Evolutionary conservation across 164 flowering plant genomes (phyloP), one percentile per base, ranked within the genome.

Genomic region (Buxus sempervirens): DNA sequence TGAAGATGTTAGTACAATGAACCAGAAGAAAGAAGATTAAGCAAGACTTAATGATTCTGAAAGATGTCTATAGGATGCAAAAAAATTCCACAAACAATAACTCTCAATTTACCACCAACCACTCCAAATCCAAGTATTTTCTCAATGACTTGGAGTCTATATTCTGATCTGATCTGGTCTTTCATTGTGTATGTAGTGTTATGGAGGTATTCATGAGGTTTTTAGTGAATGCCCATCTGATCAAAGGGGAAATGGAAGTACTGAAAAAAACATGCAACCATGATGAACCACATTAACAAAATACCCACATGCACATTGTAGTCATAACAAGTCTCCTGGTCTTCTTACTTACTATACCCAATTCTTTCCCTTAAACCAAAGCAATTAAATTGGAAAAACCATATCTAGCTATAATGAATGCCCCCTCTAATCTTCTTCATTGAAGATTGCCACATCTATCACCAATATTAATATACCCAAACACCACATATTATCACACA

Each of bases 311-410:
- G 73, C 66, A 68, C 73, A 73, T 63, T 71, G 55, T 65, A 71
- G 53, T 22, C 58, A 69, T 15, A 45, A 45, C 65, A 62, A 75
- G 67, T 75, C 73, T 63, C 78, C 78, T 75, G 67, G 80, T 79
- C 73, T 71, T 55, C 64, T 32, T 68, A 77, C 75, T 78, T 78
- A 74, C 68, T 76, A 72, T 78, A 77, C 81, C 81, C 69, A 72
- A 64, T 54, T 72, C 75, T 70, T 59, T 36, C 66, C 73, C 76
- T 19, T 26, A 51, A 75, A 70, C 67, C 70, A 60, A 69, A 45
- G 49, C 49, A 25, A 22, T 19, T 60, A 23, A 42, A 24, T 25
- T 23, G 8, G 45, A 60, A 36, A 41, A 58, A 60, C 23, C 49
- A 53, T 28, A 66, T 48, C 12, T 56, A 61, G 28, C 54, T 18